These are phyloP conservation scores for Naganishia sp. DNA, from an alignment of 1,284 basidiomycete genomes.

Conservation along the genomic window DNA sequence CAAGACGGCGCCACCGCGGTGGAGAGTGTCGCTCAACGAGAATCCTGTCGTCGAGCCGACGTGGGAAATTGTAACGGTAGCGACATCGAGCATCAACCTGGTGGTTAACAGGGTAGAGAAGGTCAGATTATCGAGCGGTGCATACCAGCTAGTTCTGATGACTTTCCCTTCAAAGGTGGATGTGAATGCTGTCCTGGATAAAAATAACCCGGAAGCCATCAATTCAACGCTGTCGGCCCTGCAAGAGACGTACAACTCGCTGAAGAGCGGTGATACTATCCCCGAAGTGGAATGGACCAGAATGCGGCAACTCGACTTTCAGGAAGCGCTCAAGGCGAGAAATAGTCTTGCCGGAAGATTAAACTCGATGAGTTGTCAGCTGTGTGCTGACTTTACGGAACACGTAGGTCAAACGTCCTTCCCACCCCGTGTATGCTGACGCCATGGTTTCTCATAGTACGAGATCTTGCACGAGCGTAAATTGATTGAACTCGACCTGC, in stretches of 20 bases:
- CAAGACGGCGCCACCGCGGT: constrained; percentile 67
- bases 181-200: constrained; percentile 43
- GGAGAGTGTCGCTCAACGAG: constrained; percentile 65
- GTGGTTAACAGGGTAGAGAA: constrained; percentile 72
- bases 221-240: constrained; percentile 59
- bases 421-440: constrained; percentile 9
- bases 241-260: constrained; percentile 61
- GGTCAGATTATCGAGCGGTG: constrained; percentile 54
- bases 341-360: constrained; percentile 59
- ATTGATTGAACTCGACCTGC: constrained; percentile 70
- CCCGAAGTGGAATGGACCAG: constrained; percentile 83
- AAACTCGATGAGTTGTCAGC: constrained; percentile 58
- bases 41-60: constrained; percentile 60
- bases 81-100: constrained; percentile 73
- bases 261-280: constrained; percentile 54
- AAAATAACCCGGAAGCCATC: constrained; percentile 56
- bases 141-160: constrained; percentile 24
- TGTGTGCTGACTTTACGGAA: constrained; percentile 66
- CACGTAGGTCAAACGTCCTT: constrained; percentile 60
- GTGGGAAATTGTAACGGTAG: constrained; percentile 71
- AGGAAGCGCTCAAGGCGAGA: constrained; percentile 72
- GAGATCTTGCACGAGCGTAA: constrained; percentile 71
- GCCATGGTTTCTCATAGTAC: constrained; percentile 62
- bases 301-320: constrained; percentile 80
- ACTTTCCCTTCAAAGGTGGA: constrained; percentile 62